Percentiles rank a stretch among this genome's conserved stretches.
phyloP scores from a whole-genome alignment of 2,329 filamentous ascomycete species.

The Aspergillus ruber region DNA sequence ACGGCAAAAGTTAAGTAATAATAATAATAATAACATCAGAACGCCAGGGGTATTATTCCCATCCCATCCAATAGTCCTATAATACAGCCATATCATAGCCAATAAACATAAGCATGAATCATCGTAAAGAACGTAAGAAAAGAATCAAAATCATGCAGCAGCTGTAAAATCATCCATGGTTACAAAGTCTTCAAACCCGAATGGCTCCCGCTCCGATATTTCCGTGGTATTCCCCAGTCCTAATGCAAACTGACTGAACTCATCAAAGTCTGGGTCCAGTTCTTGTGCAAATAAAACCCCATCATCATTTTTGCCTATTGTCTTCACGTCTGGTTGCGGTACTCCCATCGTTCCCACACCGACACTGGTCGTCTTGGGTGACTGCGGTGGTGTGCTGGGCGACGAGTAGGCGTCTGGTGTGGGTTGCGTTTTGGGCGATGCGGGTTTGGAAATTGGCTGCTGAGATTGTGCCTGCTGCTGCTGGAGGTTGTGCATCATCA shows the following conservation, averaged over 20 bases:
- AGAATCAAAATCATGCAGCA: slow-evolving; percentile 14
- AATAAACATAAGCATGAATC: not conserved
- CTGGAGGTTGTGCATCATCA: not conserved
- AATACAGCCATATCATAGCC: slow-evolving; percentile 16
- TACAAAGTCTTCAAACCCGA: slow-evolving; percentile 28
- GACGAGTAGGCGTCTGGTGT: slow-evolving; percentile 29
- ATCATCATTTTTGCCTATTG: slow-evolving; percentile 13
- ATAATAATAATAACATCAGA: not conserved
- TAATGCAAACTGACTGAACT: slow-evolving; percentile 28
- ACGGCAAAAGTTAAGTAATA: not conserved
- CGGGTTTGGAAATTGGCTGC: slow-evolving; percentile 16
- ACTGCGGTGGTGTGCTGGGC: slow-evolving; percentile 21
- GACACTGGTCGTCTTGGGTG: slow-evolving; percentile 16
- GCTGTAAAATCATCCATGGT: slow-evolving; percentile 26
- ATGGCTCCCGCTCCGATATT: slow-evolving; percentile 19
- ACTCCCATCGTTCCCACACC: slow-evolving; percentile 4
- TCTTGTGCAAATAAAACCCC: slow-evolving; percentile 21
- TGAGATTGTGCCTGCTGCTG: slow-evolving; percentile 11
- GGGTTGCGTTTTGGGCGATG: slow-evolving; percentile 21
- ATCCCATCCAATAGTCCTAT: not conserved
- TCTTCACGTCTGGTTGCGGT: slow-evolving; percentile 4
- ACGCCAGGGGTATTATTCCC: not conserved
- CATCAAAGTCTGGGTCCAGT: slow-evolving; percentile 25
- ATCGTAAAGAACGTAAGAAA: slow-evolving; percentile 3
- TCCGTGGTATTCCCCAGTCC: slow-evolving; percentile 18